Evolutionary conservation across 805 yeast genomes (phyloP).

Genomic region (Saccharomycopsis guyanensis): DNA sequence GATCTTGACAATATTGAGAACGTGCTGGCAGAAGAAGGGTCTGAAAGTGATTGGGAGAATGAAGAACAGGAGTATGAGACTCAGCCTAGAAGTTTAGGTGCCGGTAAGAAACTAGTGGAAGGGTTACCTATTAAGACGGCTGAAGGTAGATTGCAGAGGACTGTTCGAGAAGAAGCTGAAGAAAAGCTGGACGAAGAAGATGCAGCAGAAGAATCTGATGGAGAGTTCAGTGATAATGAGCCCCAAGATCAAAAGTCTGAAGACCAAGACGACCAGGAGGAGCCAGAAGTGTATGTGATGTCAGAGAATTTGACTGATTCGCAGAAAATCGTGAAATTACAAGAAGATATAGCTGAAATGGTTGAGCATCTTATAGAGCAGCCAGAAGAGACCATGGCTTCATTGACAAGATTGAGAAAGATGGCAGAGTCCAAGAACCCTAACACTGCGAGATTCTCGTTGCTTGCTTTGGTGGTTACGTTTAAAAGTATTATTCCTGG

Average conservation of each 20-base stretch:
- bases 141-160: slow-evolving; percentile 71
- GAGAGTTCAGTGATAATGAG: slow-evolving; percentile 18
- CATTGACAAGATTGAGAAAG: slow-evolving; percentile 57
- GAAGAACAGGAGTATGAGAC: slow-evolving; percentile 76
- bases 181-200: slow-evolving; percentile 22
- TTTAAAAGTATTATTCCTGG: slow-evolving; percentile 84
- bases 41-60: slow-evolving; percentile 48
- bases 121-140: slow-evolving; percentile 71
- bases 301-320: slow-evolving; percentile 39
- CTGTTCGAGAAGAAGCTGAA: slow-evolving; percentile 32
- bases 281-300: slow-evolving; percentile 25
- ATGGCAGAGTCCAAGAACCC: slow-evolving; percentile 64
- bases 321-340: slow-evolving; percentile 51
- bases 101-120: slow-evolving; percentile 42
- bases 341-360: slow-evolving; percentile 76
- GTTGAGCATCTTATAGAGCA: slow-evolving; percentile 76
- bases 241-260: slow-evolving; percentile 20
- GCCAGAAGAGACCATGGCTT: slow-evolving; percentile 75
- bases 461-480: slow-evolving; percentile 74
- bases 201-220: slow-evolving; percentile 14
- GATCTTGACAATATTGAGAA: slow-evolving; percentile 1
- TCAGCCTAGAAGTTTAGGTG: slow-evolving; percentile 51
- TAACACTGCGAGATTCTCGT: slow-evolving; percentile 60
- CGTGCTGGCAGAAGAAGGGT: slow-evolving; percentile 14
- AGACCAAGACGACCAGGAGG: slow-evolving; percentile 28